phyloP scores from a whole-genome alignment of 2,329 filamentous ascomycete species.

The Raffaelea deltoideospora region DNA sequence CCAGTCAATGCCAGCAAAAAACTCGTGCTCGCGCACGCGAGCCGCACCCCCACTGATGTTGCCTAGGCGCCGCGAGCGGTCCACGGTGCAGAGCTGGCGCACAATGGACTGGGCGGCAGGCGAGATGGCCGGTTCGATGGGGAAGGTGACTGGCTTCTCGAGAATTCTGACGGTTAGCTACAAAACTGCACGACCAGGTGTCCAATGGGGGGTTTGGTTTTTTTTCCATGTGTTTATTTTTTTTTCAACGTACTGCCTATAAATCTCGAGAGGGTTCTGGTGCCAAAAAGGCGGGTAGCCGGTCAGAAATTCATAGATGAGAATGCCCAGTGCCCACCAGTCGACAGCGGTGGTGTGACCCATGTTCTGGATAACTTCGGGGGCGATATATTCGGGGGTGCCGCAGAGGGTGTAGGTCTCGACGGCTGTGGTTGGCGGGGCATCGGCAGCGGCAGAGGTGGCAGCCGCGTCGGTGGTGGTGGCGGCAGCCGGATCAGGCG shows the following conservation, averaged over 20 bases:
- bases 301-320: constrained; percentile 74
- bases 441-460: background rate
- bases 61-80: constrained; percentile 62
- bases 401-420: constrained; percentile 77
- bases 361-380: constrained; percentile 73
- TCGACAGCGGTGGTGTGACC: constrained; percentile 64
- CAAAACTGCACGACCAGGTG: no score
- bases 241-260: constrained; percentile 55
- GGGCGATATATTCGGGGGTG: constrained; percentile 71
- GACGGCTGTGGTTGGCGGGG: constrained; percentile 12
- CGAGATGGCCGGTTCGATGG: constrained; percentile 49
- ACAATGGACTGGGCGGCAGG: constrained; percentile 60
- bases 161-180: constrained; percentile 44
- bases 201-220: no score
- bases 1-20: constrained; percentile 63
- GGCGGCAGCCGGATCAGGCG: constrained; percentile 11
- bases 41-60: constrained; percentile 62
- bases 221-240: no score
- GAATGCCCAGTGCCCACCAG: constrained; percentile 76
- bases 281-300: constrained; percentile 82
- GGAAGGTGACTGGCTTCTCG: constrained; percentile 62
- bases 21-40: constrained; percentile 60
- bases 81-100: constrained; percentile 59
- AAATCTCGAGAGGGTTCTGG: constrained; percentile 74
- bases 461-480: background rate